Percentiles rank a stretch among this genome's conserved stretches.
These are phyloP conservation scores for Westerdykella aurantiaca DNA, from an alignment of 2,329 filamentous ascomycete genomes.

Conservation along the genomic window DNA sequence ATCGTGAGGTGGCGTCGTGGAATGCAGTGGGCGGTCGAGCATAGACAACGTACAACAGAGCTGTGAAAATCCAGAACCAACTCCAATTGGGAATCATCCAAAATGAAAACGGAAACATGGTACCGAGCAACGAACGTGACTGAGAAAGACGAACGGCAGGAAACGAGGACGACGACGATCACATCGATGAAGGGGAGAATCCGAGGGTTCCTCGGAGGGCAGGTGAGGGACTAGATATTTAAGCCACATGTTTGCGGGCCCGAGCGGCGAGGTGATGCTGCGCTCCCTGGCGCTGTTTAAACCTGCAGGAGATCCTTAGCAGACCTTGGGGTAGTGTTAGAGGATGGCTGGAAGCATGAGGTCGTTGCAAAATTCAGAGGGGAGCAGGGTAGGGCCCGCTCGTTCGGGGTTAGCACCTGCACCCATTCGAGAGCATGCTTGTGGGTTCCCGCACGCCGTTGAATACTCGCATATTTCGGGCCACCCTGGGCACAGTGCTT, in stretches of 20 bases:
- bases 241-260: constrained; percentile 37
- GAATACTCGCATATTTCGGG: constrained; percentile 33
- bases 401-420: constrained; percentile 28
- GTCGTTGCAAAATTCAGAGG: constrained; percentile 34
- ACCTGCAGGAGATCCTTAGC: constrained; percentile 38
- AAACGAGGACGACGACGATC: constrained; percentile 35
- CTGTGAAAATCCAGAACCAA: constrained; percentile 35
- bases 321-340: constrained; percentile 38
- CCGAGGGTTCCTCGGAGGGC: constrained; percentile 35
- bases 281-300: constrained; percentile 38
- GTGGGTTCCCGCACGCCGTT: constrained; percentile 36
- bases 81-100: constrained; percentile 35
- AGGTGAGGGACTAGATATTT: constrained; percentile 36
- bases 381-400: constrained; percentile 22
- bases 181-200: constrained; percentile 37
- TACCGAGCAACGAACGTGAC: constrained; percentile 35
- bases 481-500: constrained; percentile 26
- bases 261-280: constrained; percentile 36
- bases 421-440: constrained; percentile 33
- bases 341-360: constrained; percentile 36
- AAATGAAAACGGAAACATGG: constrained; percentile 37
- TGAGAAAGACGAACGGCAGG: constrained; percentile 30
- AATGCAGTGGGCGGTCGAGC: not conserved
- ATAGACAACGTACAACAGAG: constrained; percentile 31
- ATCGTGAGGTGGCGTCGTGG: not conserved